Base-by-base conservation (phyloP, 768 basidiomycete genomes). In the Leccinum fibrillosum region DNA sequence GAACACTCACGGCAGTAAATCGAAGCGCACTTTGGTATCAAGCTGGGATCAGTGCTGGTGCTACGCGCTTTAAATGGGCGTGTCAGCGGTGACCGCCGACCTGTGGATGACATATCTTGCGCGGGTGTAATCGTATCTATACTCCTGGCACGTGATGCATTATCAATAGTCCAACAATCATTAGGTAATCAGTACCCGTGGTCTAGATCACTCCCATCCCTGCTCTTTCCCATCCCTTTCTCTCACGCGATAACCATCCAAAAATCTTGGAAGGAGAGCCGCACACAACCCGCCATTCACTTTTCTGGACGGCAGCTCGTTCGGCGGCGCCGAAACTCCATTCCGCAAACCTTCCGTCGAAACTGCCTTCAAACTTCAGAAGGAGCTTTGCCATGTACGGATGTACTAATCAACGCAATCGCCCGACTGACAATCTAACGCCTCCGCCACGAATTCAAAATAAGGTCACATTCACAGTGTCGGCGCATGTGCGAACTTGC, bases 311-410 rank as follows among this genome's bases (percentile, higher is more conserved):
- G 75, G 73, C 90, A 92, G 19, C 82, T 82, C 4, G 79, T 83
- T 12, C 6, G 92, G 92, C 8, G 95, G 80, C 37, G 88, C 90
- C 23, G 93, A 81, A 13, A 93, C 88, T 19, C 92, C 92, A 28
- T 82, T 81, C 42, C 42, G 42, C 42, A 50, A 89, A 78, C 10
- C 89, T 90, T 82, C 84, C 21, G 81, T 86, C 53, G 79, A 78
- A 66, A 93, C 60, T 60, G 30, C 63, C 54, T 44, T 68, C 61
- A 28, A 66, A 70, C 26, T 63, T 70, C 23, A 86, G 67, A 23
- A 82, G 72, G 25, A 85, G 76, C 69, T 82, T 88, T 75, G 85
- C 85, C 85, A 84, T 87, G 45, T 64, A 35, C 19, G 3, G 17
- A 42, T 42, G 47, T 39, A 11, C 26, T 32, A 32, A 51, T 59